Base-by-base conservation (phyloP, 345 rosid species). In the Pseudoturritis turrita region DNA sequence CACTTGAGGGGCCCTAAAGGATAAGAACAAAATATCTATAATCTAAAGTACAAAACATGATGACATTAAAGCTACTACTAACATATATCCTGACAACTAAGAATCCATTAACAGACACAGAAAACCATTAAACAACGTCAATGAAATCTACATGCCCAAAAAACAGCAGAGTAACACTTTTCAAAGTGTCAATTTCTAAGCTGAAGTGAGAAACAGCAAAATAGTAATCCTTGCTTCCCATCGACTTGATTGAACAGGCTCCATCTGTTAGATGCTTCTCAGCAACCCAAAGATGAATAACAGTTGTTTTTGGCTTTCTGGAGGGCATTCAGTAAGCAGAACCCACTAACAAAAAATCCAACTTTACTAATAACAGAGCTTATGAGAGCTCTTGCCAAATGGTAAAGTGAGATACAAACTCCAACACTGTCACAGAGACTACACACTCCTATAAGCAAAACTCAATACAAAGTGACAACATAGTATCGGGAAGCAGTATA, bases 351-450 rank as follows among this genome's bases (percentile, higher is more conserved):
- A 54, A 37, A 62, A 19, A 60, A 56, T 37, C 53, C 29, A 37
- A 55, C 14, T 12, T 65, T 21, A 49, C 68, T 11, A 51, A 31
- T 28, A 67, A 51, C 41, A 39, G 40, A 76, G 33, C 62, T 49
- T 31, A 40, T 22, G 21, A 39, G 14, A 49, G 47, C 39, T 41
- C 72, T 49, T 64, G 58, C 15, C 25, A 43, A 25, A 59, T 22
- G 50, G 19, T 19, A 61, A 52, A 52, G 9, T 43, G 18, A 59
- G 15, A 60, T 52, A 77, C 72, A 77, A 76, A 31, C 57, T 44
- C 51, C 69, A 43, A 53, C 3, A 43, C 26, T 26, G 14, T 52
- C 10, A 70, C 6, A 62, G 23, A 53, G 41, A 68, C 64, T 35
- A 60, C 58, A 69, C 13, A 75, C 11, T 23, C 26, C 14, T 69